Percentiles rank a stretch among this genome's conserved stretches.
These are phyloP conservation scores for Phragmites australis DNA, from an alignment of 176 grass and related monocot species.

Conservation along the genomic window DNA sequence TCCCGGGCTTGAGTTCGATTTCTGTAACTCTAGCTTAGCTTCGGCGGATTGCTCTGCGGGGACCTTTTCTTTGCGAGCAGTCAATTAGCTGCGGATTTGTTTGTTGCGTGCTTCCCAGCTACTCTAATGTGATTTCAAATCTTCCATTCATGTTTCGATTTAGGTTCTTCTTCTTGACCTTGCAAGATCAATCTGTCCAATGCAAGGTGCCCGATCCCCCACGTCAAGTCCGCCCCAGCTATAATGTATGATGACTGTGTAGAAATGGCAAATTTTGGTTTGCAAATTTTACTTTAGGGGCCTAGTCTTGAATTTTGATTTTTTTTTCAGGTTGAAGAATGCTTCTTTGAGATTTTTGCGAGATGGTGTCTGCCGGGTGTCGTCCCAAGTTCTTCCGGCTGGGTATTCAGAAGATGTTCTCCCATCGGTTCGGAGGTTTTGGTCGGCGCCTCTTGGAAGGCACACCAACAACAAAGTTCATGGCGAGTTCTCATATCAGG, in stretches of 20 bases:
- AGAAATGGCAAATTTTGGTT: background rate
- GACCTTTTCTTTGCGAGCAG: background rate
- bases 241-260: background rate
- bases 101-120: background rate
- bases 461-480: background rate
- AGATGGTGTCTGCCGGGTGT: background rate
- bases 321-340: slow-evolving; percentile 37
- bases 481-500: background rate
- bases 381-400: background rate
- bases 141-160: background rate
- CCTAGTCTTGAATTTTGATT: background rate
- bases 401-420: background rate
- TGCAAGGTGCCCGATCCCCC: background rate
- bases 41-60: background rate
- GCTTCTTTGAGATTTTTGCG: slow-evolving; percentile 2
- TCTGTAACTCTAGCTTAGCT: background rate
- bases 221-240: background rate
- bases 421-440: slow-evolving; percentile 29
- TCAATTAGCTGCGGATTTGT: background rate
- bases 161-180: background rate
- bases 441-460: background rate
- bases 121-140: background rate
- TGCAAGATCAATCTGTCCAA: background rate
- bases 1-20: background rate
- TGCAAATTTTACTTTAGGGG: background rate